Base-by-base conservation (phyloP, 2,329 filamentous ascomycete genomes). In the Penicillium sp. region DNA sequence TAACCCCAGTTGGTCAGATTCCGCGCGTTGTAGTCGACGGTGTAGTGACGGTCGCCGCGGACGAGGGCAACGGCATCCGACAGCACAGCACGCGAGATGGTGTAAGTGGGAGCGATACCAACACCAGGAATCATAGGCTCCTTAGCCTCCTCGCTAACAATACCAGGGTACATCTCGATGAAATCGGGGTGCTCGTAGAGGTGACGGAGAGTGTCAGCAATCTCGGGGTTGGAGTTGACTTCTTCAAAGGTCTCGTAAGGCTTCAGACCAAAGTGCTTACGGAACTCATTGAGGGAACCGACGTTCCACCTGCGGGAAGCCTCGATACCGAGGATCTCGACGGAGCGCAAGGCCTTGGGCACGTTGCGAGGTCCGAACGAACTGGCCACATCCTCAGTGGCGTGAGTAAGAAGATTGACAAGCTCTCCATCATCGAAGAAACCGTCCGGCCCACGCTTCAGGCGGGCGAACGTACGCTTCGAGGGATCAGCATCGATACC, bases 1-100 rank as follows among this genome's bases (percentile, higher is more conserved):
- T 81, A 92, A 16, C 89, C 89, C 88, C 88, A 95, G 70, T 89
- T 90, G 1, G 89, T 95, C 39, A 95, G 71, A 58, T 83, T 82
- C 8, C 82, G 80, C 0, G 88, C 81, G 57, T 84, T 82, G 66
- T 87, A 91, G 67, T 92, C 88, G n/a, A 77, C 64, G 0, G 87
- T 91, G 72, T 90, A 90, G 72, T 88, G 86, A 16, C 88, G 76
- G 62, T 93, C 88, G 29, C 87, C 86, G 19, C 88, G 80, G 6
- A 90, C 87, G 4, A 92, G 77, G n/a, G 84, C 80, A 0, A 91
- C 86, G 0, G 88, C 87, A 58, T 92, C 88, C 0, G 86, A 89
- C 4, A 92, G 71, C 2, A 92, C 82, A 2, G 87, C 88, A 16
- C 87, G 81, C 0, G 85, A 88, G 52, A 89, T 84, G 29, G 88